Evolutionary conservation across 2,329 filamentous ascomycete genomes (phyloP).

Genomic region (Metarhizium album): DNA sequence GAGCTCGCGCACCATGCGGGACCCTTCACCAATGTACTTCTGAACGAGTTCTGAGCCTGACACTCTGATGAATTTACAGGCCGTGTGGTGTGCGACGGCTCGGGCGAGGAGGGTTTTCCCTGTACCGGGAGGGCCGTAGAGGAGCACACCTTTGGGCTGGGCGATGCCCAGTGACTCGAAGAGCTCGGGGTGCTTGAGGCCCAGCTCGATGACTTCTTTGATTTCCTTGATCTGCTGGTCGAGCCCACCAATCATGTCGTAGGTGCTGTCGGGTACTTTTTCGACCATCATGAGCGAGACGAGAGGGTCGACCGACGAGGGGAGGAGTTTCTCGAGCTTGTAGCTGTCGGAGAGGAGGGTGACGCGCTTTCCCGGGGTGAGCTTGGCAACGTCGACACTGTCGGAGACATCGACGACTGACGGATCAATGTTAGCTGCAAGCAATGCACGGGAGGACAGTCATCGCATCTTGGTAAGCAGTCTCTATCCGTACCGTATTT

Average conservation of each 20-base stretch:
- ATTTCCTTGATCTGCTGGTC: slow-evolving; percentile 99
- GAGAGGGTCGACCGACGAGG: slow-evolving; percentile 93
- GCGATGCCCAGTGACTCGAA: slow-evolving; percentile 99
- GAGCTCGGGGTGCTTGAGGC: slow-evolving; percentile 93
- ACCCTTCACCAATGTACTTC: slow-evolving; percentile 98
- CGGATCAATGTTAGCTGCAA: neutral
- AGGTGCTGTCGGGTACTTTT: slow-evolving; percentile 98
- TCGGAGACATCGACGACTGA: slow-evolving; percentile 95
- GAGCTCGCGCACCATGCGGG: slow-evolving; percentile 94
- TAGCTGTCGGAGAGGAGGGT: slow-evolving; percentile 95
- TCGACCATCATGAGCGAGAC: slow-evolving; percentile 99
- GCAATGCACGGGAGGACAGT: too few relatives aligned
- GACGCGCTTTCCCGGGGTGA: slow-evolving; percentile 94
- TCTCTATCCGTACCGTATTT: slow-evolving; percentile 98
- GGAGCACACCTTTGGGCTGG: slow-evolving; percentile 91
- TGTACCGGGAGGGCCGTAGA: slow-evolving; percentile 94
- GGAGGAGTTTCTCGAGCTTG: slow-evolving; percentile 97
- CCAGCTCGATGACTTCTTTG: slow-evolving; percentile 98
- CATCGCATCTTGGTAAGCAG: too few relatives aligned
- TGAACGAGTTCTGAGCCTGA: slow-evolving; percentile 94
- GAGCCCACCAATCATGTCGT: slow-evolving; percentile 98
- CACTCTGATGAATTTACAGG: slow-evolving; percentile 98
- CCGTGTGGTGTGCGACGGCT: slow-evolving; percentile 95
- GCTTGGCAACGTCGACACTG: slow-evolving; percentile 86
- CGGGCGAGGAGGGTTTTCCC: slow-evolving; percentile 92